These are phyloP conservation scores for Penicillium vulpinum DNA, from an alignment of 2,329 filamentous ascomycete genomes.

Conservation along the genomic window DNA sequence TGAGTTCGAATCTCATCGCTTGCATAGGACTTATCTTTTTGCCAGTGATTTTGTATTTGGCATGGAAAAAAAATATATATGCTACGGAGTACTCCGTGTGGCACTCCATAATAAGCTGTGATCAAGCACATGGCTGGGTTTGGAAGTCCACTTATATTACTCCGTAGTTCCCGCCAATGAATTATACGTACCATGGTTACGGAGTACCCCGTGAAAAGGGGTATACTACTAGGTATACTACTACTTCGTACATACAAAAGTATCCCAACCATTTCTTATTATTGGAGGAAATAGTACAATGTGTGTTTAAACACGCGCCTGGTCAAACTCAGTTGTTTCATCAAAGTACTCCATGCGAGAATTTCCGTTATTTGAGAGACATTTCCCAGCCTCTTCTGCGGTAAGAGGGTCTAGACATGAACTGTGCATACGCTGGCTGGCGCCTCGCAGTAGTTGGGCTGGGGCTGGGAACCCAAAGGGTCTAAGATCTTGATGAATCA, in stretches of 20 bases:
- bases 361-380: background rate
- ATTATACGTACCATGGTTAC: background rate
- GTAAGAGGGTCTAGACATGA: conserved; percentile 19
- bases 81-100: background rate
- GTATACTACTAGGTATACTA: no score
- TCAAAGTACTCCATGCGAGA: conserved; percentile 4
- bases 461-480: conserved; percentile 7
- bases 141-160: background rate
- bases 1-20: no score
- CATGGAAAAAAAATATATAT: no score
- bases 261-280: no score
- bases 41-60: no score
- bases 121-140: background rate
- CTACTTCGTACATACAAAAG: no score
- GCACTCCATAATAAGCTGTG: background rate
- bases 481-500: conserved; percentile 12
- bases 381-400: conserved; percentile 4
- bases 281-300: no score
- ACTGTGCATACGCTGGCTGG: conserved; percentile 13
- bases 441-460: conserved; percentile 13
- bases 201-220: background rate
- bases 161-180: background rate
- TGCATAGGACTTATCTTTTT: no score
- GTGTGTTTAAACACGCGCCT: background rate
- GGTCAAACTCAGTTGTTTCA: background rate